A percentile compares a stretch with the other conserved stretches of the same genome.
phyloP scores from a whole-genome alignment of 169 alveolate genomes.

The Perkinsus olseni region DNA sequence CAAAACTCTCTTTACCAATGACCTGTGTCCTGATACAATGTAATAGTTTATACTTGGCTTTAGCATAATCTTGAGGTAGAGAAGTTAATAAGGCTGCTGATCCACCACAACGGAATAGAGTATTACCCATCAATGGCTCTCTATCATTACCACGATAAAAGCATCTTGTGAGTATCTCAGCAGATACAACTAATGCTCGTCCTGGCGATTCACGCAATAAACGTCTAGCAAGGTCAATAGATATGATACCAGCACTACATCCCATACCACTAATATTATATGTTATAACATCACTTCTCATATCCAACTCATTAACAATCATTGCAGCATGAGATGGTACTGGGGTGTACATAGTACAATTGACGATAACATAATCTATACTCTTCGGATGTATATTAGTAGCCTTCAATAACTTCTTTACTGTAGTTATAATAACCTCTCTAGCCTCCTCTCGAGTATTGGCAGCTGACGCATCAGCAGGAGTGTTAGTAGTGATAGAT shows the following conservation, averaged over 20 bases:
- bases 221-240: slow-evolving; percentile 1
- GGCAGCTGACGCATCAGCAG: neutral
- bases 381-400: neutral
- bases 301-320: neutral
- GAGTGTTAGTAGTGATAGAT: neutral
- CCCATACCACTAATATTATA: slow-evolving; percentile 12
- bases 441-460: neutral
- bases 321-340: slow-evolving; percentile 5
- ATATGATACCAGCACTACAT: neutral
- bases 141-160: slow-evolving; percentile 6
- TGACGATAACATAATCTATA: slow-evolving; percentile 8
- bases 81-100: neutral
- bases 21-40: neutral
- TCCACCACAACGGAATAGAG: slow-evolving; percentile 7
- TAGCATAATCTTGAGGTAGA: neutral
- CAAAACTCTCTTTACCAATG: neutral
- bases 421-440: neutral
- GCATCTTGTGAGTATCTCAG: neutral
- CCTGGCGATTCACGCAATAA: neutral
- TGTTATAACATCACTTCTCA: neutral
- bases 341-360: slow-evolving; percentile 1
- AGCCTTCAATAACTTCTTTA: neutral
- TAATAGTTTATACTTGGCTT: neutral
- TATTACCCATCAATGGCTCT: neutral
- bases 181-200: neutral